Conservation (phyloP, 2,329 filamentous ascomycete species). For the Pezizomycotina sp. region DNA sequence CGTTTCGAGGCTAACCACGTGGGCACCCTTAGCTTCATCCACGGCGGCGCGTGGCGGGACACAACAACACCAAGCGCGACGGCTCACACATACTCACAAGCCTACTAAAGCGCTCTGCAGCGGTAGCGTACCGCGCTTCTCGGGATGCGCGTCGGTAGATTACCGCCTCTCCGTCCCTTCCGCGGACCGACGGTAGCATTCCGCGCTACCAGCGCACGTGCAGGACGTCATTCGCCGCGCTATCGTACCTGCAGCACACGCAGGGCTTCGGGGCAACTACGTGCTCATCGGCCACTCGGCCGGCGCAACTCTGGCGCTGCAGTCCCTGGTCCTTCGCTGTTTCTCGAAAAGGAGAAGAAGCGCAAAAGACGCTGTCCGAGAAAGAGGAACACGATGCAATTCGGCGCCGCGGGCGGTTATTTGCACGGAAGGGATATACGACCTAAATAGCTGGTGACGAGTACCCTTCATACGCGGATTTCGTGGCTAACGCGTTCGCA, state of each 20-base stretch:
- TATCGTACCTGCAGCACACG: conserved; percentile 36
- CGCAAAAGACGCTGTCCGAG: neutral
- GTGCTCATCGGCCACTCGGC: conserved; percentile 46
- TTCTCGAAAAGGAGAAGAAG: conserved; percentile 4
- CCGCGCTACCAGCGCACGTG: conserved; percentile 44
- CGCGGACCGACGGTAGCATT: conserved; percentile 26
- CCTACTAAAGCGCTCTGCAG: conserved; percentile 13
- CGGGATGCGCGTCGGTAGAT: conserved; percentile 47
- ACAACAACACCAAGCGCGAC: conserved; percentile 34
- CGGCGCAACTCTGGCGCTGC: conserved; percentile 47
- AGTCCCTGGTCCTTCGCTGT: conserved; percentile 37
- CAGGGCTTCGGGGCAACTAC: conserved; percentile 36
- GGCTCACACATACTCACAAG: conserved; percentile 33
- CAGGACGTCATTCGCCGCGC: conserved; percentile 38
- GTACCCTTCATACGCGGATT: conserved; percentile 38
- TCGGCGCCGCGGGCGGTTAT: conserved; percentile 38
- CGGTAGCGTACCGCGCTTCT: conserved; percentile 32
- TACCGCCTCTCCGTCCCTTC: conserved; percentile 43
- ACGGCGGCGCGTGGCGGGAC: conserved; percentile 49
- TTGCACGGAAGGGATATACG: conserved; percentile 50
- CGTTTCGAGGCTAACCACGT: no score
- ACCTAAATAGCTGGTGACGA: conserved; percentile 39
- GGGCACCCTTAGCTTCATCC: conserved; percentile 44
- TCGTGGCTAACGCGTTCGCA: conserved; percentile 47
- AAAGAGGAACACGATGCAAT: conserved; percentile 18